Conservation (phyloP, 495 filamentous ascomycete species). For the Hypoxylon lenormandii region DNA sequence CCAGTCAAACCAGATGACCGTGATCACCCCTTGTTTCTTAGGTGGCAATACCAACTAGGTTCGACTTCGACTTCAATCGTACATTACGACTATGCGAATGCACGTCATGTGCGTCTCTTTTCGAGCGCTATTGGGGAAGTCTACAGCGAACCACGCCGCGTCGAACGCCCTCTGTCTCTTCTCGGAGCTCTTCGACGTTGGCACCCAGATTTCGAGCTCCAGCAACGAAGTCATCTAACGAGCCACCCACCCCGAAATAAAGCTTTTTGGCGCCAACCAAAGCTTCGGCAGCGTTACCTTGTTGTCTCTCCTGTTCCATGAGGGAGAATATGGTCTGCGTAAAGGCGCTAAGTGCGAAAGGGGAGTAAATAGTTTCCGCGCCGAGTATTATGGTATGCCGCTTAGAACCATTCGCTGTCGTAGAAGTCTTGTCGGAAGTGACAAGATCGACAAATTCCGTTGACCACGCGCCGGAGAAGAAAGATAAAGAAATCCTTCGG, state of each 20-base stretch:
- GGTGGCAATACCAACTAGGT: not conserved
- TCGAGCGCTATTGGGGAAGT: slow-evolving; percentile 33
- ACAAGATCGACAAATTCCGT: slow-evolving; percentile 72
- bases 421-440: slow-evolving; percentile 44
- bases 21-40: not conserved
- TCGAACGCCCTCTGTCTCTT: slow-evolving; percentile 71
- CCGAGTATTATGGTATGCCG: slow-evolving; percentile 73
- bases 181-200: slow-evolving; percentile 69
- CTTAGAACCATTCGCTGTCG: not conserved
- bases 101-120: too few relatives aligned
- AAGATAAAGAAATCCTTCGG: slow-evolving; percentile 71
- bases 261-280: slow-evolving; percentile 91
- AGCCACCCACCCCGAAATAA: slow-evolving; percentile 96
- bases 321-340: slow-evolving; percentile 75
- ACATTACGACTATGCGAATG: not conserved
- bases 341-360: slow-evolving; percentile 77
- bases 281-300: slow-evolving; percentile 65
- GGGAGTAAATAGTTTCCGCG: slow-evolving; percentile 96
- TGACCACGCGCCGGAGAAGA: slow-evolving; percentile 89
- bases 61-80: not conserved
- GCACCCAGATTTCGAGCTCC: slow-evolving; percentile 68
- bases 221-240: slow-evolving; percentile 85
- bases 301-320: slow-evolving; percentile 65
- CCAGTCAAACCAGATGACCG: not conserved
- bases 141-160: slow-evolving; percentile 64